Evolutionary conservation across 2,329 filamentous ascomycete species (phyloP).

Genomic region (Pyrenochaeta sp.): DNA sequence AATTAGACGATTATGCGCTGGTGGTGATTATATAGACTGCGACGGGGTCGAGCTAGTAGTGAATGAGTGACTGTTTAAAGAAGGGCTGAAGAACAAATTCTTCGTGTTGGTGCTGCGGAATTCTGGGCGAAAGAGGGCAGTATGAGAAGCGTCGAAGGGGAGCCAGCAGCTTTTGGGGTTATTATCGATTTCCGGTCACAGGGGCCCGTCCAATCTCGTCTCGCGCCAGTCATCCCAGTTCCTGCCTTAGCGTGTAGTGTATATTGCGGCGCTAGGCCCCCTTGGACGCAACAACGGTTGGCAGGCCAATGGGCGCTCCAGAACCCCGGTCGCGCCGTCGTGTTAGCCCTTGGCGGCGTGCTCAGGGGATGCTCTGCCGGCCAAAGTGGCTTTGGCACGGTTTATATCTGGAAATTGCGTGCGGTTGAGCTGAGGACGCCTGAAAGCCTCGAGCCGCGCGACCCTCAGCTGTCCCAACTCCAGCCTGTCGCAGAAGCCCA

Average conservation of each 20-base stretch:
- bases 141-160: conserved; percentile 15
- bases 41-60: conserved; percentile 4
- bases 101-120: conserved; percentile 19
- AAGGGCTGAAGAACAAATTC: conserved; percentile 38
- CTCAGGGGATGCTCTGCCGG: neutral
- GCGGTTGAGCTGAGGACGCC: conserved; percentile 3
- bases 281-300: neutral
- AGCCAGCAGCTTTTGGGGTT: conserved; percentile 20
- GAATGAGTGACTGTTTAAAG: conserved; percentile 33
- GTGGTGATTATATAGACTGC: conserved; percentile 23
- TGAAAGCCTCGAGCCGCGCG: conserved; percentile 2
- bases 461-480: conserved; percentile 1
- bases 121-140: conserved; percentile 9
- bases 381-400: conserved; percentile 1
- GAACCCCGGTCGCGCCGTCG: neutral
- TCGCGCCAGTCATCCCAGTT: conserved; percentile 18
- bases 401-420: conserved; percentile 9
- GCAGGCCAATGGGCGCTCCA: neutral
- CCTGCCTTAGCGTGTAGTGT: conserved; percentile 26
- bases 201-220: conserved; percentile 19
- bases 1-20: conserved; percentile 40
- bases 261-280: neutral
- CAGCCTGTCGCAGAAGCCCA: too few species aligned
- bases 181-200: conserved; percentile 32
- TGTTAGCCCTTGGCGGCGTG: conserved; percentile 7